phyloP scores from a whole-genome alignment of 306 rosid genomes.

The Casuarina cunninghamiana region DNA sequence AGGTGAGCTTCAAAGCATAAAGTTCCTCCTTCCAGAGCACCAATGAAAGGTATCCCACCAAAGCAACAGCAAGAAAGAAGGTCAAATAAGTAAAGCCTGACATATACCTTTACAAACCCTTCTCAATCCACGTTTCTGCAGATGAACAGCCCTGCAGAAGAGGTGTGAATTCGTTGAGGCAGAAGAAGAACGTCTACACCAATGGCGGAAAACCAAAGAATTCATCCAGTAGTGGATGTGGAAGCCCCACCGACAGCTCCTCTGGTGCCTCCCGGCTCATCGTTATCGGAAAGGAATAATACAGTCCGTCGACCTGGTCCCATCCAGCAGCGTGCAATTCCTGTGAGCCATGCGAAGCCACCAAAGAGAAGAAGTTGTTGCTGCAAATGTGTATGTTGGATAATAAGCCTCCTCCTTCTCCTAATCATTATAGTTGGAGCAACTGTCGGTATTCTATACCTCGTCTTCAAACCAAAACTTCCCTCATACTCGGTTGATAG shows the following conservation, averaged over 20 bases:
- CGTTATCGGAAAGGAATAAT: conserved; percentile 42
- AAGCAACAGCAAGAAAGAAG: conserved; percentile 10
- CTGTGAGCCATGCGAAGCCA: conserved; percentile 30
- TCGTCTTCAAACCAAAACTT: conserved; percentile 77
- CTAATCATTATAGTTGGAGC: conserved; percentile 59
- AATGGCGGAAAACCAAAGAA: conserved; percentile 71
- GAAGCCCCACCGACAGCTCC: conserved; percentile 43
- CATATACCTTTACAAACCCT: background rate
- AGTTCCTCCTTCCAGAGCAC: conserved; percentile 5
- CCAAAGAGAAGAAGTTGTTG: conserved; percentile 40
- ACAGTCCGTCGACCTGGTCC: conserved; percentile 33
- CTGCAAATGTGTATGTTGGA: conserved; percentile 76
- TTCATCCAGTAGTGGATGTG: conserved; percentile 55
- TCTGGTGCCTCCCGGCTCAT: conserved; percentile 35
- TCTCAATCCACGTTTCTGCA: background rate
- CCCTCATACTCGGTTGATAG: conserved; percentile 72
- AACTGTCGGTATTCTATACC: conserved; percentile 51
- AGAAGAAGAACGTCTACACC: conserved; percentile 1
- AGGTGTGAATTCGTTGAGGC: background rate
- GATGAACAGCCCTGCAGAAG: background rate
- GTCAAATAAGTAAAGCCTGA: conserved; percentile 27
- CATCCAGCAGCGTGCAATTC: conserved; percentile 21
- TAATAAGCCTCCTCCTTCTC: conserved; percentile 45
- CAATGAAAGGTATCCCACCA: conserved; percentile 12
- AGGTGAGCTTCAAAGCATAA: conserved; percentile 38